Percentiles rank a stretch among this genome's conserved stretches.
Conservation (phyloP, 768 basidiomycete species). For the Lentinula edodes region DNA sequence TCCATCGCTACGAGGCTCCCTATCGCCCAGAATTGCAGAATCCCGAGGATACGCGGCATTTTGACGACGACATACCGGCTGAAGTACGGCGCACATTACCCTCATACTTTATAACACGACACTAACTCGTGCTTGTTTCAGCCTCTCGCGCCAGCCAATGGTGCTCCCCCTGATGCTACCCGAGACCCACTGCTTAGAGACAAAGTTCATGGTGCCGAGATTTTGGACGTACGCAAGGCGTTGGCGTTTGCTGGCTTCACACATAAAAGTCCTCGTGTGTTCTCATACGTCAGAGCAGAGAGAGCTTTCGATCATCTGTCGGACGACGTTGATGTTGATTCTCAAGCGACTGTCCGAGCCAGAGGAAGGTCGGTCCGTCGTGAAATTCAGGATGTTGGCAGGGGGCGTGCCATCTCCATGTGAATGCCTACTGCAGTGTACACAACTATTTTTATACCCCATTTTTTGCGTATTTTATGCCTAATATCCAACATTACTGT, state of each 20-base stretch:
- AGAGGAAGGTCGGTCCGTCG: constrained; percentile 65
- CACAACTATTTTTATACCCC: too few species aligned
- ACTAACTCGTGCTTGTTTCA: constrained; percentile 35
- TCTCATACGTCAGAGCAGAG: constrained; percentile 73
- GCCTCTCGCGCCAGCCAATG: constrained; percentile 87
- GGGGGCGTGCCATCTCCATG: constrained; percentile 82
- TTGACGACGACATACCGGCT: constrained; percentile 89
- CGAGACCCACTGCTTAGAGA: constrained; percentile 86
- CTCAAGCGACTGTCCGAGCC: constrained; percentile 32
- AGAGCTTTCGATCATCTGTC: constrained; percentile 59
- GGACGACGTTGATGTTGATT: constrained; percentile 45
- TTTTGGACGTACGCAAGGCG: constrained; percentile 87
- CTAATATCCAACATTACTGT: too few species aligned
- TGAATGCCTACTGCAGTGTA: constrained; percentile 26
- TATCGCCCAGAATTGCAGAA: constrained; percentile 81
- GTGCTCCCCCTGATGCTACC: constrained; percentile 76
- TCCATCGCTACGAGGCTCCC: constrained; percentile 79
- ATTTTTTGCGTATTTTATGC: too few species aligned
- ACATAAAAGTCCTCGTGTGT: constrained; percentile 79
- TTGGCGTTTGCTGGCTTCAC: constrained; percentile 89
- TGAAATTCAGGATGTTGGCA: constrained; percentile 55
- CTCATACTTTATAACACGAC: constrained; percentile 20
- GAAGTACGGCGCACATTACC: constrained; percentile 53
- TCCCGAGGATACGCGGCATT: constrained; percentile 90
- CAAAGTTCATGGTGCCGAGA: constrained; percentile 78